Conservation (phyloP, 345 rosid species). For the Melaleuca quinquenervia region DNA sequence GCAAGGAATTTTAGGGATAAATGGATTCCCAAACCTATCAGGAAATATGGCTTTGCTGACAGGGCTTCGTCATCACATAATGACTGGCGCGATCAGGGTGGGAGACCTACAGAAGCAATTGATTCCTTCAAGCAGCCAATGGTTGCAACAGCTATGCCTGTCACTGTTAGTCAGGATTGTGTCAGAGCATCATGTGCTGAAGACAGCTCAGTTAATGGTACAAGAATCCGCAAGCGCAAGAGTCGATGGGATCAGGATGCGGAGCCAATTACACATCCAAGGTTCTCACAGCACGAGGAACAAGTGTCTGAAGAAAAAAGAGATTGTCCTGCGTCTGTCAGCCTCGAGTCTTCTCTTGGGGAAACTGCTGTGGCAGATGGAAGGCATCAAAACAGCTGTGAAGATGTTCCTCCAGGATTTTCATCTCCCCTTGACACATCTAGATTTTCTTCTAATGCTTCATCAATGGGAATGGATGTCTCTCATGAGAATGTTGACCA, state of each 20-base stretch:
- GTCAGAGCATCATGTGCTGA: conserved; percentile 20
- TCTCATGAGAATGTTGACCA: conserved; percentile 7
- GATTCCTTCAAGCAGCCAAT: conserved; percentile 20
- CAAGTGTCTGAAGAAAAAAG: conserved; percentile 15
- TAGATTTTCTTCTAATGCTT: conserved; percentile 18
- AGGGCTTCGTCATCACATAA: conserved; percentile 42
- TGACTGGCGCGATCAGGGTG: conserved; percentile 35
- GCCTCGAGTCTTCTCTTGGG: background rate
- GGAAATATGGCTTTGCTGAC: conserved; percentile 43
- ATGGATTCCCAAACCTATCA: conserved; percentile 68
- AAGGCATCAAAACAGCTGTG: conserved; percentile 20
- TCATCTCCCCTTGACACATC: conserved; percentile 28
- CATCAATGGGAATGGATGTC: conserved; percentile 15
- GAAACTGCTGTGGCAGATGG: conserved; percentile 1
- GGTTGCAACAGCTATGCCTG: conserved; percentile 19
- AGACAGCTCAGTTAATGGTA: conserved; percentile 17
- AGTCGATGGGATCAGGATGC: conserved; percentile 98
- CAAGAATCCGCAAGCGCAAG: conserved; percentile 73
- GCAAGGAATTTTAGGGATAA: conserved; percentile 83
- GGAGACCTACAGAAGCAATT: conserved; percentile 40
- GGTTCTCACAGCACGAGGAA: conserved; percentile 14
- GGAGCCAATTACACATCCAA: conserved; percentile 11
- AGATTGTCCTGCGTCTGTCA: background rate
- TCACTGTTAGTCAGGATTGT: conserved; percentile 29
- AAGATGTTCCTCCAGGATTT: conserved; percentile 87